phyloP scores from a whole-genome alignment of 2,329 filamentous ascomycete species.

The Pestalotiopsis sp. region DNA sequence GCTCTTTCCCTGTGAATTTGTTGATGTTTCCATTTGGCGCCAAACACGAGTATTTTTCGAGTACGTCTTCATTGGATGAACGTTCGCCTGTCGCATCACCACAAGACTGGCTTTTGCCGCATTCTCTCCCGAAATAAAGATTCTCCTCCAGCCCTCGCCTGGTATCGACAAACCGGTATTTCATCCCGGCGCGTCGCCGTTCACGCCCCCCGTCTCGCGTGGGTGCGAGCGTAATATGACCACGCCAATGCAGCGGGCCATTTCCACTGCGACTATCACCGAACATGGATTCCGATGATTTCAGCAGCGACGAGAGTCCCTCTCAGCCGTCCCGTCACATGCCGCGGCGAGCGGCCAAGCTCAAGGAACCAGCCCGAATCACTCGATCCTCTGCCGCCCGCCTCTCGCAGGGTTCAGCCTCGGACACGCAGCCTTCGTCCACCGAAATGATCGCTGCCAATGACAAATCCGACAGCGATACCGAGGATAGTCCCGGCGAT shows the following conservation, averaged over 20 bases:
- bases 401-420: conserved; percentile 13
- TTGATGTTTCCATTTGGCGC: not conserved
- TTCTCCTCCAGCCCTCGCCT: not conserved
- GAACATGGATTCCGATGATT: conserved; percentile 10
- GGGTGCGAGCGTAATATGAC: not conserved
- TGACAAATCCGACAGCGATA: not conserved
- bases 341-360: conserved; percentile 28
- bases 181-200: not conserved
- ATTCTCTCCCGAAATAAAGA: not conserved
- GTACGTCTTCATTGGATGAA: not conserved
- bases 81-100: not conserved
- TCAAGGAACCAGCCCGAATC: conserved; percentile 23
- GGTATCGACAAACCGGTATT: not conserved
- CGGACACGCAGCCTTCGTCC: not conserved
- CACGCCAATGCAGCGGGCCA: not conserved
- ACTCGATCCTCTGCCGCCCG: conserved; percentile 27
- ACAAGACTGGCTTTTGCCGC: not conserved
- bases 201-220: not conserved
- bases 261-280: not conserved
- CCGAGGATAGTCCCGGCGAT: not conserved
- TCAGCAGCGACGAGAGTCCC: conserved; percentile 16
- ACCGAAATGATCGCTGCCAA: not conserved
- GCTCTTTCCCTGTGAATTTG: not conserved
- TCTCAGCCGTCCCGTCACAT: conserved; percentile 23
- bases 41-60: not conserved